phyloP scores from a whole-genome alignment of 768 basidiomycete genomes.

The Pleurotus tuoliensis region DNA sequence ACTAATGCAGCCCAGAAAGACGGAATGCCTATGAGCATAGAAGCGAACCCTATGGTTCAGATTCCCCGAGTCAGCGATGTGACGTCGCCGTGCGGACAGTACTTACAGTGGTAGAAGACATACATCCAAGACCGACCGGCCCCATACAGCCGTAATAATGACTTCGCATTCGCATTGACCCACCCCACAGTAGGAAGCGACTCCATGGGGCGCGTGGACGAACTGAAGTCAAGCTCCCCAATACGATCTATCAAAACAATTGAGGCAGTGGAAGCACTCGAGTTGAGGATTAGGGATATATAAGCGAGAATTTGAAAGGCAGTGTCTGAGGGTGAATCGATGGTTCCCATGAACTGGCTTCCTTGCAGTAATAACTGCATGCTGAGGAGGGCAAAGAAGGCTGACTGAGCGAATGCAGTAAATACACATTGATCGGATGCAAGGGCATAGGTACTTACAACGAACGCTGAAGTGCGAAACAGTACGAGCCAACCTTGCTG shows the following conservation, averaged over 20 bases:
- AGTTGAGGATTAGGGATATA: neutral
- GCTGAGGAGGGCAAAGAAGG: neutral
- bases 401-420: neutral
- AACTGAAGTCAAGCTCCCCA: neutral
- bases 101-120: neutral
- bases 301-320: neutral
- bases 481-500: neutral
- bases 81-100: no score
- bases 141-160: neutral
- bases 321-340: neutral
- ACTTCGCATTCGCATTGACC: neutral
- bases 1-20: neutral
- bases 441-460: neutral
- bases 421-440: neutral
- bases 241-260: neutral
- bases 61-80: no score
- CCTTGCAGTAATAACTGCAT: neutral
- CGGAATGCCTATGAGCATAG: neutral
- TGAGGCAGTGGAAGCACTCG: neutral
- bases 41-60: neutral
- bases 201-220: neutral
- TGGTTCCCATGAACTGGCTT: neutral
- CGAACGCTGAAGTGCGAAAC: neutral
- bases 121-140: neutral
- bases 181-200: neutral